Base-by-base conservation (phyloP, 306 rosid genomes). In the Quercus aquifolioides region DNA sequence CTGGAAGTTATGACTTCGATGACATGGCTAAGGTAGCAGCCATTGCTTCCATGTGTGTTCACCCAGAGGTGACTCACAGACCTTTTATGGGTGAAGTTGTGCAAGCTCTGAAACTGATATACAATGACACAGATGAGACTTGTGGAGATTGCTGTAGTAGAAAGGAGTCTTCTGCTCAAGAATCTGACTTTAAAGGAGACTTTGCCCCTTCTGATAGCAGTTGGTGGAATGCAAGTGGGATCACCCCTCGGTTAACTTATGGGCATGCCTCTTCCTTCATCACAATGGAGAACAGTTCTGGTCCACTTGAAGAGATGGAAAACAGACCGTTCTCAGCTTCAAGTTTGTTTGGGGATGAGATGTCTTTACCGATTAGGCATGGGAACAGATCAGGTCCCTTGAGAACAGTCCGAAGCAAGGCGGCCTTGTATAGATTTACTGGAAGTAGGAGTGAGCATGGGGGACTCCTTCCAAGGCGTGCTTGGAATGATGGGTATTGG, bases 1-100 rank as follows among this genome's bases (percentile, higher is more conserved):
- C 92, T n/a, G 93, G 97, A 84, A 86, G 84, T 38, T 89, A 88
- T 80, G 93, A 89, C 85, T 89, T 92, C 2, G 94, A 94, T 17
- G 91, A 94, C 88, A 91, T 94, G 95, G 95, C 97, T 33, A 94
- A 91, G 80, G 89, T 94, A 88, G 97, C 97, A 73, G 92, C 97
- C 73, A 91, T 94, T 77, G 99, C 97, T 85, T 94, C 95, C 58
- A 87, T 88, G 97, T 94, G 99, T n/a, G 99, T 92, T 31, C 90
- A 90, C 76, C 86, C 84, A 0, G 99, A 94, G 83, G 99, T 92
- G 84, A 81, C 89, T 75, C 88, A 84, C 58, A 87, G 99, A 81
- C 99, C 99, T 74, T 94, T 92, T 55, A 94, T 94, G 99, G 99
- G 99, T 72, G 99, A 94, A 84, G 99, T 94, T 52, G 99, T 94